These are phyloP conservation scores for Mycena latifolia DNA, from an alignment of 768 basidiomycete species.

Conservation along the genomic window DNA sequence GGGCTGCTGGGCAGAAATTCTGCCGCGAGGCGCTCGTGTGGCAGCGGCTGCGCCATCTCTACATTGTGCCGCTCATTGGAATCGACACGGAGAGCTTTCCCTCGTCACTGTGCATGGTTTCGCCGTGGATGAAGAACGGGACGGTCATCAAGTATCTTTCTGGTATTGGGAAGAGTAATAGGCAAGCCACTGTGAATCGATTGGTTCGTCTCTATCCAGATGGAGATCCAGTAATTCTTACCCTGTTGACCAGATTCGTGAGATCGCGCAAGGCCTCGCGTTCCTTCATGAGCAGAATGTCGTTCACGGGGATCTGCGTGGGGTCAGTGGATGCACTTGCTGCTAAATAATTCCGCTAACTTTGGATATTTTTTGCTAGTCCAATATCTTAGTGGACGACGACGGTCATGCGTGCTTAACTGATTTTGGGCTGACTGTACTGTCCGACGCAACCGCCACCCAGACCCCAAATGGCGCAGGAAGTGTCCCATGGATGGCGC, in stretches of 20 bases:
- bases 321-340: constrained; percentile 19
- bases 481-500: constrained; percentile 37
- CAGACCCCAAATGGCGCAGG: constrained; percentile 26
- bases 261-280: constrained; percentile 34
- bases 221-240: neutral
- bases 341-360: too few relatives aligned
- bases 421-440: constrained; percentile 35
- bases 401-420: constrained; percentile 24
- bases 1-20: constrained; percentile 32
- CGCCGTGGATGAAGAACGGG: constrained; percentile 45
- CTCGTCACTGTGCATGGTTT: constrained; percentile 38
- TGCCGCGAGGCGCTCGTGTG: constrained; percentile 41
- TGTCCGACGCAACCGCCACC: constrained; percentile 23
- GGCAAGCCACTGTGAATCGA: constrained; percentile 19
- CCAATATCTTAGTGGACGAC: constrained; percentile 36
- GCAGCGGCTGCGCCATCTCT: constrained; percentile 34
- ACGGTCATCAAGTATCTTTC: constrained; percentile 38
- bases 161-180: constrained; percentile 7
- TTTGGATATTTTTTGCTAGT: constrained; percentile 20
- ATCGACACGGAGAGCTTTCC: constrained; percentile 37
- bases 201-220: constrained; percentile 15
- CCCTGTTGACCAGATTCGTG: constrained; percentile 23
- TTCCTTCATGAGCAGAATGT: constrained; percentile 35
- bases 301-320: constrained; percentile 36
- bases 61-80: constrained; percentile 39